Evolutionary conservation across 2,329 filamentous ascomycete genomes (phyloP), one percentile per base, ranked within the genome.

Genomic region (Penicillium sp.): DNA sequence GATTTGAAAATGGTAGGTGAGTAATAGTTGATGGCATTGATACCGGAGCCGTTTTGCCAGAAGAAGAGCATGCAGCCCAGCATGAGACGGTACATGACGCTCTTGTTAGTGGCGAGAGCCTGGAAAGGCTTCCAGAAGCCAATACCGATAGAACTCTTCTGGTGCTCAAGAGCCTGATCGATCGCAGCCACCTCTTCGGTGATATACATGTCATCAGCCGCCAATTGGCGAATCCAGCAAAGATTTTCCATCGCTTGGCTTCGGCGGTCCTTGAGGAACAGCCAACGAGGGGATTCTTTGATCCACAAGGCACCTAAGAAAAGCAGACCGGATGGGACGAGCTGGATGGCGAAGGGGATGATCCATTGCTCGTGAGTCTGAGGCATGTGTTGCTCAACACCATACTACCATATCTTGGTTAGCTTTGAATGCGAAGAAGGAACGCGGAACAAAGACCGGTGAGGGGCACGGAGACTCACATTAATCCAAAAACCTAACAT

Each of bases 1-100:
- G 45, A 49, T 45, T 17, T 75, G 74, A 88, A 87, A 19, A 87
- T 79, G 0, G 78, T 83, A 0, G 84, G 83, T 1, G 73, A 76
- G 66, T 84, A 87, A 70, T 88, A 88, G 72, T 88, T 88, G 70
- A 87, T 83, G n/a, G 85, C 84, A 58, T 88, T 88, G 69, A 88
- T 88, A 6, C 85, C 85, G 3, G 72, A 77, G 42, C 83, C 83
- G 58, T 90, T 90, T 69, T 91, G 87, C 77, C 82, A 88, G 47
- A 90, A 73, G 74, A 90, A 90, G 19, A 91, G 77, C 62, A 87
- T 78, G 49, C 79, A 79, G 44, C 86, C 85, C 17, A 90, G 75
- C 64, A 87, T 78, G 67, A 91, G 82, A 40, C 86, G 80, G 74
- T 81, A 87, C 56, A 80, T 79, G n/a, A 86, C 76, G 60, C 76